phyloP scores from a whole-genome alignment of 768 basidiomycete genomes.

The Piloderma croceum region DNA sequence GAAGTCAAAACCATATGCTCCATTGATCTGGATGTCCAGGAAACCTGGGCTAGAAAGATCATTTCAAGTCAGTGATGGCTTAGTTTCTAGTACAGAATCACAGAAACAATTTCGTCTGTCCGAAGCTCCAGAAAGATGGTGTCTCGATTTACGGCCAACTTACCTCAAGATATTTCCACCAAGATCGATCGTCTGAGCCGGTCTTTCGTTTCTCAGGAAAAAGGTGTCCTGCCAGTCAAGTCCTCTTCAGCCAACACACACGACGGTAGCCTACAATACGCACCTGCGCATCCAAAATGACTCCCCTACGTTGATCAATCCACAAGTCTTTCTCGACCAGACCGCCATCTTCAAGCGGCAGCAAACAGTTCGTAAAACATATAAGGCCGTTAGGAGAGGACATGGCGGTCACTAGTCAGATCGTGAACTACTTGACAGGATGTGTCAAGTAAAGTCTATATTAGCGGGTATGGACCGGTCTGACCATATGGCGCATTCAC shows the following conservation, averaged over 20 bases:
- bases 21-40: conserved; percentile 87
- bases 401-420: conserved; percentile 20
- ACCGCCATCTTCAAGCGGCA: conserved; percentile 75
- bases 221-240: conserved; percentile 46
- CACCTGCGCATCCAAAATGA: conserved; percentile 74
- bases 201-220: conserved; percentile 54
- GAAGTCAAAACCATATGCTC: conserved; percentile 84
- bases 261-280: conserved; percentile 5
- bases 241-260: neutral
- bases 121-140: neutral
- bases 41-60: conserved; percentile 61
- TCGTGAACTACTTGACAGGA: too few relatives aligned
- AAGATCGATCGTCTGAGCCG: conserved; percentile 60
- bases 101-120: too few relatives aligned
- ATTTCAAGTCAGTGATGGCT: conserved; percentile 2
- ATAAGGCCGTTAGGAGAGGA: conserved; percentile 58
- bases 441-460: too few relatives aligned
- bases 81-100: too few relatives aligned
- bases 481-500: too few relatives aligned
- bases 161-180: conserved; percentile 74
- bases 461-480: too few relatives aligned
- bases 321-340: conserved; percentile 72
- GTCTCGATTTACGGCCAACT: conserved; percentile 4
- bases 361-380: conserved; percentile 83
- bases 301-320: conserved; percentile 71